Base-by-base conservation (phyloP, 148 eudicot genomes). In the Talinum fruticosum region DNA sequence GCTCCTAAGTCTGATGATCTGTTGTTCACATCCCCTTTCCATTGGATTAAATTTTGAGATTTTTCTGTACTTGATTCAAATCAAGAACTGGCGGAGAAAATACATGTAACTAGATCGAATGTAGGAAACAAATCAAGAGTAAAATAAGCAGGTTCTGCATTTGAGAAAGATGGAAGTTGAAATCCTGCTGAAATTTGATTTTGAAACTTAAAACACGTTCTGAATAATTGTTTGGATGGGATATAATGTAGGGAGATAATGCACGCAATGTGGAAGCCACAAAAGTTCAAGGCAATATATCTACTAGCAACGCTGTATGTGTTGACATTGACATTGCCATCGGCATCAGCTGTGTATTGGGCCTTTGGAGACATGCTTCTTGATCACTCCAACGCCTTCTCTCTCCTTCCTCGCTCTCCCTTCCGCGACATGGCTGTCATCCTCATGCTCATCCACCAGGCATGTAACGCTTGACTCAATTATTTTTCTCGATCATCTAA, bases 211-310 rank as follows among this genome's bases (percentile, higher is more conserved):
- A 23, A 57, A 14, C 5, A 49, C 2, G 54, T 14, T 49, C n/a
- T n/a, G n/a, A 1, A 49, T 15, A 0, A 19, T 16, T 51, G 18
- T 51, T 51, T 51, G 57, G 47, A 6, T 51, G 21, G 35, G 28
- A 26, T 7, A 21, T 7, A 21, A 47, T 69, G 75, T 93, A 93
- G 97, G 77, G 97, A 93, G 86, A 84, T 93, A 75, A 93, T 93
- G 97, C 97, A 93, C 51, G 97, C 97, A 18, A 93, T 93, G 97
- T 93, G 97, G 97, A 93, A 90, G 92, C 96, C 96, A 79, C 97
- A 93, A 33, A 93, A 93, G 82, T 93, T 93, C 87, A 93, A 93
- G 86, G 88, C 96, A 30, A 93, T 93, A 64, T 93, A 93, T 81
- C 73, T 93, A 36, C 59, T 87, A 75, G 97, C 97, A 18, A 93